phyloP scores from a whole-genome alignment of 805 yeast genomes.

The Lipomyces spencermartinsiae region DNA sequence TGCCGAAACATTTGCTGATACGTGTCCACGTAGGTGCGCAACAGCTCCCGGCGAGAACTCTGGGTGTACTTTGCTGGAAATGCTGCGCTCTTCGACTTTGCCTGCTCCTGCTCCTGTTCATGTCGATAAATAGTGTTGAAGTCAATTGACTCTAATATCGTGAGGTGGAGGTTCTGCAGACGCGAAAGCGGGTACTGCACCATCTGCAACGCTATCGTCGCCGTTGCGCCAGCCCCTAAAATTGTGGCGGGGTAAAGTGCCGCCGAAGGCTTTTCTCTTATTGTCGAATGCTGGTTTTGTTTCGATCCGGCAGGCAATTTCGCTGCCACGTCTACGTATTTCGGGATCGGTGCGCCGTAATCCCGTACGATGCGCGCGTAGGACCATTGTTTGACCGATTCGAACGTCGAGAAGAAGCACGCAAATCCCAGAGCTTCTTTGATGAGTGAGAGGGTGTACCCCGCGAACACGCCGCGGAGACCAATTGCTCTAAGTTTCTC shows the following conservation, averaged over 20 bases:
- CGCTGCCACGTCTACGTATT: slow-evolving; percentile 26
- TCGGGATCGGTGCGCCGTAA: slow-evolving; percentile 34
- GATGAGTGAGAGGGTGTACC: slow-evolving; percentile 74
- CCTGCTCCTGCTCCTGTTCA: slow-evolving; percentile 42
- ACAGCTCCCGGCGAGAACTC: slow-evolving; percentile 7
- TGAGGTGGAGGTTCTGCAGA: slow-evolving; percentile 77
- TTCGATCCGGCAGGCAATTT: slow-evolving; percentile 5
- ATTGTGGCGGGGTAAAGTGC: slow-evolving; percentile 68
- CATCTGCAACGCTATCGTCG: slow-evolving; percentile 75
- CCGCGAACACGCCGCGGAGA: slow-evolving; percentile 84
- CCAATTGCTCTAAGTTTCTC: slow-evolving; percentile 77
- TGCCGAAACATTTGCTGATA: slow-evolving; percentile 77
- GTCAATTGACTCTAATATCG: slow-evolving; percentile 81
- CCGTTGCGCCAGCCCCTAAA: slow-evolving; percentile 84
- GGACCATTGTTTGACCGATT: slow-evolving; percentile 57
- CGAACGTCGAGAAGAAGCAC: slow-evolving; percentile 64
- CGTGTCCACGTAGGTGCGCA: slow-evolving; percentile 65
- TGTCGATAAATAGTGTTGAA: slow-evolving; percentile 50
- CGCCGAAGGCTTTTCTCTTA: slow-evolving; percentile 34
- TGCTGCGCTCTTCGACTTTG: neutral
- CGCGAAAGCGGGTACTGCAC: slow-evolving; percentile 85
- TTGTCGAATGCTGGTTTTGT: slow-evolving; percentile 15
- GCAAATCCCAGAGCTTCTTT: slow-evolving; percentile 78
- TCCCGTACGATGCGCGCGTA: slow-evolving; percentile 23
- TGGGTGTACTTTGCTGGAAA: neutral